Evolutionary conservation across 495 filamentous ascomycete genomes (phyloP).

Genomic region (Tirmania nivea): DNA sequence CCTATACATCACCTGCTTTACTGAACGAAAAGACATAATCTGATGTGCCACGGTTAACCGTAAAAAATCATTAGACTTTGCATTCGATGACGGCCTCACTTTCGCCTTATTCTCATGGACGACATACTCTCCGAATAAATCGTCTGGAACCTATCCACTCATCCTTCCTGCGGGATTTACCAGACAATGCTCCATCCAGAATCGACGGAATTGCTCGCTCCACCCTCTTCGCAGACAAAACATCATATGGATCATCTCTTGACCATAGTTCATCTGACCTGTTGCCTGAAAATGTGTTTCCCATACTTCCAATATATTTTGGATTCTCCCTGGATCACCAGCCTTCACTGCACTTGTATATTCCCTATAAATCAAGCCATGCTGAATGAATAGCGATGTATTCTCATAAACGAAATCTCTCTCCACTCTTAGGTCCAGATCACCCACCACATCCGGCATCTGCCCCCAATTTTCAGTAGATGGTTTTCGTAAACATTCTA

Average conservation of each 20-base stretch:
- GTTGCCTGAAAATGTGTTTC: not conserved
- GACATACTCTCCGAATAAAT: slow-evolving; percentile 1
- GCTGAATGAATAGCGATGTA: not conserved
- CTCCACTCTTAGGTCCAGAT: no score
- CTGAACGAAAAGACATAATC: not conserved
- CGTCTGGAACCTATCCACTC: not conserved
- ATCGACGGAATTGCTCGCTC: not conserved
- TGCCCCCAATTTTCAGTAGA: not conserved
- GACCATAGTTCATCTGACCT: not conserved
- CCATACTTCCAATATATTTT: not conserved
- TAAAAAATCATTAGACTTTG: not conserved
- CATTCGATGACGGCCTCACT: not conserved
- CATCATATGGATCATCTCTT: not conserved
- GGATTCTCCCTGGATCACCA: not conserved
- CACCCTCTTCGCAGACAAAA: not conserved
- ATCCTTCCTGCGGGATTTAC: not conserved
- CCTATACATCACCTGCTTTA: not conserved
- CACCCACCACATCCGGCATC: no score
- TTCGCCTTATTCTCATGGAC: not conserved
- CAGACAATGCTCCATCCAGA: slow-evolving; percentile 1
- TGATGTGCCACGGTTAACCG: not conserved
- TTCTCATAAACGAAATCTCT: slow-evolving; percentile 1
- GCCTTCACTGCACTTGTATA: not conserved
- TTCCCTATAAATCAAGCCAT: slow-evolving; percentile 2
- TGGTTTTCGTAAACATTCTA: not conserved